Percentiles rank a stretch among this genome's conserved stretches.
Evolutionary conservation across 1,139 yeast species (phyloP).

Genomic region (Wickerhamomyces sp.): DNA sequence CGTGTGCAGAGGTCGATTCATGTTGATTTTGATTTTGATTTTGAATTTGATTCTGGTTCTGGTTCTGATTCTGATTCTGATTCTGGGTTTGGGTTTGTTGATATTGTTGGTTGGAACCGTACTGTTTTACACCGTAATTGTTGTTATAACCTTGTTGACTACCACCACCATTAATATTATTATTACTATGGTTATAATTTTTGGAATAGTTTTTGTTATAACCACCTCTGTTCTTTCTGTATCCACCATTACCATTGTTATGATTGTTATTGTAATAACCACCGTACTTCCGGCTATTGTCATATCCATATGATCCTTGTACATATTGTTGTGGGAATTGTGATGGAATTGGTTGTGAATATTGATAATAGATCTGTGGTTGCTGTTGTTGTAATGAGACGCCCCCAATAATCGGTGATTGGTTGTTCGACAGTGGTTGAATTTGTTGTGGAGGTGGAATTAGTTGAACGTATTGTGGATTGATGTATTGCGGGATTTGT

Average conservation of each 20-base stretch:
- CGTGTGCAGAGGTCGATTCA: too few species aligned
- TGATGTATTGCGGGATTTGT: neutral
- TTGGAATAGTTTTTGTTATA: constrained; percentile 4
- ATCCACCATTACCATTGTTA: neutral
- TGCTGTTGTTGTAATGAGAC: neutral
- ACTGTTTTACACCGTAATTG: too few species aligned
- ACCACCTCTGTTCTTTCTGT: constrained; percentile 6
- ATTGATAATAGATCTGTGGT: constrained; percentile 1
- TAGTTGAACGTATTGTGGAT: constrained; percentile 1
- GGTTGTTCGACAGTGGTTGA: neutral
- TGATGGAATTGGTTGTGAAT: too few species aligned
- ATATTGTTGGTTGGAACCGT: neutral
- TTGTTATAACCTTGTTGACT: too few species aligned
- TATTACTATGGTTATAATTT: constrained; percentile 2
- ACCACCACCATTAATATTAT: neutral
- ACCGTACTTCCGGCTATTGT: neutral
- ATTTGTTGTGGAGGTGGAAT: neutral
- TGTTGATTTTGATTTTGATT: too few species aligned
- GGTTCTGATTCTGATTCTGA: too few species aligned
- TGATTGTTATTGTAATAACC: constrained; percentile 1
- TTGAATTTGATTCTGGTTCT: too few species aligned
- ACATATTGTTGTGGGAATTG: neutral
- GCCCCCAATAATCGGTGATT: neutral
- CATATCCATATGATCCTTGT: neutral
- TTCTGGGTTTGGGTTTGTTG: too few species aligned